A percentile compares a stretch with the other conserved stretches of the same genome.
phyloP scores from a whole-genome alignment of 2,329 filamentous ascomycete species.

The Fusarium pseudonygamai region DNA sequence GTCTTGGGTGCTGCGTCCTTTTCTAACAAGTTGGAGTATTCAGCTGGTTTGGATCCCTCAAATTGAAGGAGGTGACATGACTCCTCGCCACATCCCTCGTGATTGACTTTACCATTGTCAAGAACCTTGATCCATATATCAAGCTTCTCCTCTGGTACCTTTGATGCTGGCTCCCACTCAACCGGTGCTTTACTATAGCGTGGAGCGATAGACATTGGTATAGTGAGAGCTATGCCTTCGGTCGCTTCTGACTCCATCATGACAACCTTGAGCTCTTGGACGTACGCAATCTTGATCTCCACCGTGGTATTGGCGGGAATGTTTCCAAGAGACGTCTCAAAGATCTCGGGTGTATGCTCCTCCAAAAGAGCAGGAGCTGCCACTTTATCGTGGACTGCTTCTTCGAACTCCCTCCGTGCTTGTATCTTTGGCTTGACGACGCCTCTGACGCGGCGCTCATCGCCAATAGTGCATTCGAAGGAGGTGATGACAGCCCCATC shows the following conservation, averaged over 20 bases:
- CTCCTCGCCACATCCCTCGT: fast-evolving
- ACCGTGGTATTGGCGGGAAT: fast-evolving
- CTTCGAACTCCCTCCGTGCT: background rate
- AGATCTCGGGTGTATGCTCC: background rate
- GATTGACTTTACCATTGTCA: fast-evolving
- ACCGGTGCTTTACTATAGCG: fast-evolving
- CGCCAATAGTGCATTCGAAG: background rate
- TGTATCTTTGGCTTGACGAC: background rate
- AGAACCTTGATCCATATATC: background rate
- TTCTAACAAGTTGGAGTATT: fast-evolving
- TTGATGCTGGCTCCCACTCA: fast-evolving
- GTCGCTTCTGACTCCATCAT: background rate
- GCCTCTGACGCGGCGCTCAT: background rate
- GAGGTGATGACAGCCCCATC: background rate
- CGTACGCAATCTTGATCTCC: background rate
- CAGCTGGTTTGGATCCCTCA: fast-evolving
- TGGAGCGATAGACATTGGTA: background rate
- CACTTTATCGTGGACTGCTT: background rate
- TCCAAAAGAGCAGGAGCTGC: background rate
- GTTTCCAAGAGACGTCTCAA: background rate
- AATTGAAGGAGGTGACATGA: fast-evolving
- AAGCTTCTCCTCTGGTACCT: fast-evolving
- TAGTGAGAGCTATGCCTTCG: background rate
- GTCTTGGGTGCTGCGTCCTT: fast-evolving
- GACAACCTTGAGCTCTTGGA: background rate